Conservation (phyloP, 306 rosid genomes). For the Vicia faba region DNA sequence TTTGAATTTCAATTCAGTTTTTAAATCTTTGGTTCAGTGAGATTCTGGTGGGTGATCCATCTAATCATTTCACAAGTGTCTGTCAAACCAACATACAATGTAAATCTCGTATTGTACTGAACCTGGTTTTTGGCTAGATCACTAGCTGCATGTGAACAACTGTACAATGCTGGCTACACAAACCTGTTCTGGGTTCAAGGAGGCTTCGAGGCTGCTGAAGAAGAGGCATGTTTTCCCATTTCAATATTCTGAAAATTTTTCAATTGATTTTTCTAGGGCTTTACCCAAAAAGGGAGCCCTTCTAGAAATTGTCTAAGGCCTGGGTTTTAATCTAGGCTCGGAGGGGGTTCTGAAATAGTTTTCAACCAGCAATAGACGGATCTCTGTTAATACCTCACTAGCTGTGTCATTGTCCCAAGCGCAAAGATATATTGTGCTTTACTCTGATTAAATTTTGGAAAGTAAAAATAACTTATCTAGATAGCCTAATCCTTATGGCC, state of each 20-base stretch:
- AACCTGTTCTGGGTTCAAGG: slow-evolving; percentile 98
- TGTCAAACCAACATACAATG: slow-evolving; percentile 15
- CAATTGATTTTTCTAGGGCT: too few relatives aligned
- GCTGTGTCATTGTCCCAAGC: too few relatives aligned
- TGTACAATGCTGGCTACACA: slow-evolving; percentile 76
- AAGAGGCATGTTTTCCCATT: slow-evolving; percentile 60
- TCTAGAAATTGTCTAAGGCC: too few relatives aligned
- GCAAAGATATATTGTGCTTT: not conserved
- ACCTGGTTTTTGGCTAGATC: slow-evolving; percentile 60
- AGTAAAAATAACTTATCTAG: slow-evolving; percentile 28
- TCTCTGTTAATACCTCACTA: too few relatives aligned
- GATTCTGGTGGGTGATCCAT: slow-evolving; percentile 19
- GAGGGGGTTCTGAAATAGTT: too few relatives aligned
- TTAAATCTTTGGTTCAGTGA: slow-evolving; percentile 6
- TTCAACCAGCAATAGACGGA: too few relatives aligned
- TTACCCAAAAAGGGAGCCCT: too few relatives aligned
- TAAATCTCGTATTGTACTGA: slow-evolving; percentile 20
- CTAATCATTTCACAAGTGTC: slow-evolving; percentile 18
- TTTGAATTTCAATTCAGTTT: slow-evolving; percentile 16
- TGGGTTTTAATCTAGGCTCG: too few relatives aligned
- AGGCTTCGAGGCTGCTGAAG: slow-evolving; percentile 88
- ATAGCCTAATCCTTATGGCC: slow-evolving; percentile 27
- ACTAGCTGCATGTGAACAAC: slow-evolving; percentile 86
- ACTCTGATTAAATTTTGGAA: slow-evolving; percentile 24
- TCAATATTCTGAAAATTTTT: slow-evolving; percentile 25